These are phyloP conservation scores for Pleurotus eryngii DNA, from an alignment of 768 basidiomycete genomes.

Conservation along the genomic window DNA sequence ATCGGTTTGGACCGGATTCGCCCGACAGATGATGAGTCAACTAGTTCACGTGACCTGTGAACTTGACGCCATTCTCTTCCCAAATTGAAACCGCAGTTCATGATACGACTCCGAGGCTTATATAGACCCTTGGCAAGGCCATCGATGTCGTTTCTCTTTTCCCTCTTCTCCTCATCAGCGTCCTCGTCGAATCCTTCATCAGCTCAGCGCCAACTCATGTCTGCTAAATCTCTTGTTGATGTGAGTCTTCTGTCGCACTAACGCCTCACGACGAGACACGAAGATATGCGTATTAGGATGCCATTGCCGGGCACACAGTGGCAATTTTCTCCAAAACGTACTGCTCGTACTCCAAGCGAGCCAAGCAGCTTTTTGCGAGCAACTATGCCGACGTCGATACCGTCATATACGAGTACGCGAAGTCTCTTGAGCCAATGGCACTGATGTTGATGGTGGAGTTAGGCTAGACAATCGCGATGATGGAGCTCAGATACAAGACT, in stretches of 20 bases:
- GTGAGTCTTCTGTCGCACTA: constrained; percentile 20
- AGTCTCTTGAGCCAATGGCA: not conserved
- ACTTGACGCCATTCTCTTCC: no score
- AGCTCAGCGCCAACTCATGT: constrained; percentile 25
- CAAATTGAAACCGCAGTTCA: no score
- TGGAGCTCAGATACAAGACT: constrained; percentile 46
- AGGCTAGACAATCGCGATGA: constrained; percentile 46
- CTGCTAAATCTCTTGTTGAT: constrained; percentile 40
- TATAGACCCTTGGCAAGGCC: constrained; percentile 10
- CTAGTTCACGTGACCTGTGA: no score
- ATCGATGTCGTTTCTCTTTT: constrained; percentile 11
- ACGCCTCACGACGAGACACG: not conserved
- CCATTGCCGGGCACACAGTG: constrained; percentile 35
- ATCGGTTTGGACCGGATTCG: no score
- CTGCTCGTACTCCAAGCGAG: constrained; percentile 33
- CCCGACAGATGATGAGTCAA: no score
- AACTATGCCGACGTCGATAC: constrained; percentile 23
- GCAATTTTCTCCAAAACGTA: constrained; percentile 41
- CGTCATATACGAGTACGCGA: constrained; percentile 31
- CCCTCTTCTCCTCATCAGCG: constrained; percentile 27
- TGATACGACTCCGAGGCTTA: constrained; percentile 6
- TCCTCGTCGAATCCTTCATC: constrained; percentile 25
- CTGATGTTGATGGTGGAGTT: not conserved
- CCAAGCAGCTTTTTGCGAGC: constrained; percentile 31
- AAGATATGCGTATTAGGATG: constrained; percentile 17